phyloP scores from a whole-genome alignment of 179 eudicot genomes.

The Silene vulgaris region DNA sequence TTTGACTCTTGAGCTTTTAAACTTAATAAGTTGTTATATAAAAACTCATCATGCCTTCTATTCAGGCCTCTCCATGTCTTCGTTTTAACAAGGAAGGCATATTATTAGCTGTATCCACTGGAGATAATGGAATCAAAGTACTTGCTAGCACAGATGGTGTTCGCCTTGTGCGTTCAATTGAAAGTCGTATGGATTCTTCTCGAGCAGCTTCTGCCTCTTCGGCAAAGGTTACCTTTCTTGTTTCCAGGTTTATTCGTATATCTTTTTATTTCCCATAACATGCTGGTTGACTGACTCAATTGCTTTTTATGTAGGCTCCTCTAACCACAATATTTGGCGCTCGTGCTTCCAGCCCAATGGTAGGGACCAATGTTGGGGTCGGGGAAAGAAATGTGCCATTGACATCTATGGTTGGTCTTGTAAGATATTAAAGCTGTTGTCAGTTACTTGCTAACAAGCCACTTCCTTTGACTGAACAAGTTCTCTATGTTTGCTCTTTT shows the following conservation, averaged over 20 bases:
- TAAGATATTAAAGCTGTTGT: conserved; percentile 20
- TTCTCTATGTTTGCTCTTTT: not conserved
- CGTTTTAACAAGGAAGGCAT: conserved; percentile 73
- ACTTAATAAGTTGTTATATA: not conserved
- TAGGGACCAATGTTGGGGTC: conserved; percentile 32
- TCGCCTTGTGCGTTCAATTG: conserved; percentile 55
- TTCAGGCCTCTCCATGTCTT: conserved; percentile 71
- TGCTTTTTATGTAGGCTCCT: conserved; percentile 33
- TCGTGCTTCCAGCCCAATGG: conserved; percentile 41
- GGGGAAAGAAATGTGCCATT: conserved; percentile 37
- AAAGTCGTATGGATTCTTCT: conserved; percentile 58
- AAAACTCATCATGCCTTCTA: not conserved
- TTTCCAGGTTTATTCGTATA: not conserved
- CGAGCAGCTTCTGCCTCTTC: conserved; percentile 42
- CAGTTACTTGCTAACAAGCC: not conserved
- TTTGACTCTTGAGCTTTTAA: not conserved
- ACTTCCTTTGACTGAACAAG: not conserved
- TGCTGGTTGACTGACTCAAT: not conserved
- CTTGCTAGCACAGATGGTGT: conserved; percentile 71
- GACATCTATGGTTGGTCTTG: conserved; percentile 32
- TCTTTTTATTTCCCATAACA: not conserved
- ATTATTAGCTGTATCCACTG: conserved; percentile 65
- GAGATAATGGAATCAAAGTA: conserved; percentile 69
- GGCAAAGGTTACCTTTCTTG: conserved; percentile 35
- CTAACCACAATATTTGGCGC: conserved; percentile 29